Evolutionary conservation across 805 yeast species (phyloP), one percentile per base, ranked within the genome.

Genomic region (Candida awuae): DNA sequence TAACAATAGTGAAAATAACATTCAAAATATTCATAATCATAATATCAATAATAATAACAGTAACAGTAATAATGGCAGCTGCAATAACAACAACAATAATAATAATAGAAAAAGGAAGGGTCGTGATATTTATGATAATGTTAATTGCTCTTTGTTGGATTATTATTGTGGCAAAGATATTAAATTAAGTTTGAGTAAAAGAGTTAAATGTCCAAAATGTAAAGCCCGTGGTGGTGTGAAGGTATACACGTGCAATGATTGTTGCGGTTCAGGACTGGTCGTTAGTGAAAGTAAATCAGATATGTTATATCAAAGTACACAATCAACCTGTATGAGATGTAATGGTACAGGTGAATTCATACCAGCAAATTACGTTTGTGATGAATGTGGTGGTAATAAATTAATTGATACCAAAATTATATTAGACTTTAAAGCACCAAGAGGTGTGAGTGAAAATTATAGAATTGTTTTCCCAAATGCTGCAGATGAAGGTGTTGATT

Each of bases 401-500:
- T 69, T 66, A 42, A 47, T 65, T 14, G 65, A 69, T 42, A 72
- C 64, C 32, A 63, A 71, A 25, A 73, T 72, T 42, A 65, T 78
- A 8, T 56, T 80, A 22, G 66, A 68, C 34, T 67, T 80, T 8
- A 59, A 60, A n/a, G 63, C 79, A 3, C 66, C 69, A 14, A 75
- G 77, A 3, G 88, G 88, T 3, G 63, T 75, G 29, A 58, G 59
- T 30, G 55, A 70, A 35, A 77, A 78, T 0, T 76, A 75, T 44
- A 58, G 63, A 32, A 66, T 78, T 15, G 61, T 75, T 1, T 58
- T 78, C 16, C 61, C 68, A n/a, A 73, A 77, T 6, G 78, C 73
- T 49, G 84, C 80, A 0, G 87, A 81, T 51, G 82, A 80, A 54
- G 81, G 76, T 0, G 54, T 70, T 15, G 65, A 68, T 43, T 60